Evolutionary conservation across 164 flowering plant genomes (phyloP).

Genomic region (Malania oleifera): DNA sequence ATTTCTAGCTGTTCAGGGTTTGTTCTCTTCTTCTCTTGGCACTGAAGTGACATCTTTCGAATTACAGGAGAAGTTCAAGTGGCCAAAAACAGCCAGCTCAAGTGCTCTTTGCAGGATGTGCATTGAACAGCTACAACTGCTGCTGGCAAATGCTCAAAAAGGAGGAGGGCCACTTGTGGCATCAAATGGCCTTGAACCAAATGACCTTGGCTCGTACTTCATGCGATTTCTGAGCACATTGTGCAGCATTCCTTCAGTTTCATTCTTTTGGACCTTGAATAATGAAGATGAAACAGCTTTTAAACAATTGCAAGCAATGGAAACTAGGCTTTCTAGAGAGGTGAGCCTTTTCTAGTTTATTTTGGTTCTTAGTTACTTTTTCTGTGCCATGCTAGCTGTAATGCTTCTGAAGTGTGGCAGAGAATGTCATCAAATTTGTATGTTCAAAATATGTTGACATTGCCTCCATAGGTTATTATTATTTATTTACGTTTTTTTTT

Average conservation of each 20-base stretch:
- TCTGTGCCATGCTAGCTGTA: neutral
- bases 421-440: too few relatives aligned
- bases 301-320: constrained; percentile 64
- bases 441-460: neutral
- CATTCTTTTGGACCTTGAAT: constrained; percentile 66
- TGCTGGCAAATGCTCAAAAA: constrained; percentile 80
- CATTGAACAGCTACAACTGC: constrained; percentile 76
- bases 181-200: constrained; percentile 42
- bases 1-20: constrained; percentile 88
- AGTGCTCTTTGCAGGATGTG: constrained; percentile 67
- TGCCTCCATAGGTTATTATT: neutral
- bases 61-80: constrained; percentile 78
- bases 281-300: constrained; percentile 71
- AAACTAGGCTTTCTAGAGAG: constrained; percentile 63
- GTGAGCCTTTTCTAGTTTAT: constrained; percentile 22
- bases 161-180: constrained; percentile 38
- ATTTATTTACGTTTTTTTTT: neutral
- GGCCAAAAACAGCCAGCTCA: constrained; percentile 84
- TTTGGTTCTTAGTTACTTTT: neutral
- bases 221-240: constrained; percentile 71
- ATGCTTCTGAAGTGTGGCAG: constrained; percentile 1
- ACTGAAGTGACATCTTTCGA: constrained; percentile 94
- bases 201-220: constrained; percentile 80
- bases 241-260: constrained; percentile 87
- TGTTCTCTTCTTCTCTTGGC: constrained; percentile 90